These are phyloP conservation scores for Schwanniomyces vanrijiae DNA, from an alignment of 805 yeast species.

Conservation along the genomic window DNA sequence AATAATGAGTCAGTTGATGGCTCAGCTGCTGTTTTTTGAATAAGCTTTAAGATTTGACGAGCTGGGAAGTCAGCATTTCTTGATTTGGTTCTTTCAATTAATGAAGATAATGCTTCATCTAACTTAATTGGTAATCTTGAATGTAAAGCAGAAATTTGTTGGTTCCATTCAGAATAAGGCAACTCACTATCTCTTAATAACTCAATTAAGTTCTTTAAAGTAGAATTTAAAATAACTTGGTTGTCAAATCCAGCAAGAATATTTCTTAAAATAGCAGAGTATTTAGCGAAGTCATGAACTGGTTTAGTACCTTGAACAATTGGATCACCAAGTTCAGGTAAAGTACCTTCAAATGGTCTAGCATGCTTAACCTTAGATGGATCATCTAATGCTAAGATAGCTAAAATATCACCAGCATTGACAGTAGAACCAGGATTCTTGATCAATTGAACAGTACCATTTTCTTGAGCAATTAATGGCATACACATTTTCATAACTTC, in stretches of 20 bases:
- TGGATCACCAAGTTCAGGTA: constrained; percentile 88
- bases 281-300: constrained; percentile 64
- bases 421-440: constrained; percentile 99
- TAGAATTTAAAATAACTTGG: constrained; percentile 87
- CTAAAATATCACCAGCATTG: constrained; percentile 94
- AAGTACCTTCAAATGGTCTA: constrained; percentile 87
- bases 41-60: constrained; percentile 69
- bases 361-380: constrained; percentile 98
- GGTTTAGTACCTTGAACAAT: constrained; percentile 81
- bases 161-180: constrained; percentile 92
- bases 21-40: constrained; percentile 59
- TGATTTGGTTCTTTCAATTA: constrained; percentile 63
- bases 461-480: constrained; percentile 93
- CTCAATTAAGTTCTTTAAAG: constrained; percentile 69
- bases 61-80: constrained; percentile 92
- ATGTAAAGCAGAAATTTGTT: constrained; percentile 85
- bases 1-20: constrained; percentile 49
- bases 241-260: constrained; percentile 91
- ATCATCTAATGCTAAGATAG: constrained; percentile 91
- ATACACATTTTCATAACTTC: constrained; percentile 99
- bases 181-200: constrained; percentile 76
- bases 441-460: constrained; percentile 87
- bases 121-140: constrained; percentile 81
- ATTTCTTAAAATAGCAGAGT: constrained; percentile 64
- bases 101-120: constrained; percentile 62